A percentile compares a stretch with the other conserved stretches of the same genome.
Conservation (phyloP, 495 filamentous ascomycete species). For the Daldinia vernicosa region DNA sequence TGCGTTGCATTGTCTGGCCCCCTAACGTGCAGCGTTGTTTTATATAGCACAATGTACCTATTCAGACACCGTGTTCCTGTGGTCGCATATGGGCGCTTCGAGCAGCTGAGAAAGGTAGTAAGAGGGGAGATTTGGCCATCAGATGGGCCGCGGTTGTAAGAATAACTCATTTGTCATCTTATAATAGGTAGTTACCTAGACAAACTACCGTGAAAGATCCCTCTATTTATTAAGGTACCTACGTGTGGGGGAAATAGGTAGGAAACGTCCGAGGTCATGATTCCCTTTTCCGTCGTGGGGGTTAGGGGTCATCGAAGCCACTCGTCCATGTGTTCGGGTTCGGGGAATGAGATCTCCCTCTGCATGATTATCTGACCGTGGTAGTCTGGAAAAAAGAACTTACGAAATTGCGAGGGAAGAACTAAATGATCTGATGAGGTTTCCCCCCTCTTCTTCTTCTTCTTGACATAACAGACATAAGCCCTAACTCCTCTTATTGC, state of each 20-base stretch:
- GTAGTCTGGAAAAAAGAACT: conserved; percentile 23
- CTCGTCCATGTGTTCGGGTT: conserved; percentile 27
- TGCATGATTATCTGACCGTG: conserved; percentile 34
- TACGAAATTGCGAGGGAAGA: conserved; percentile 13
- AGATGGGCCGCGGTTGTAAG: neutral
- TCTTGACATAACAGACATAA: conserved; percentile 23
- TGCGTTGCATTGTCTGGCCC: conserved; percentile 25
- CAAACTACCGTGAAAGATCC: conserved; percentile 10
- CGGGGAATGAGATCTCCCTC: conserved; percentile 25
- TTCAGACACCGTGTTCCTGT: conserved; percentile 14
- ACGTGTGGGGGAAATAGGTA: conserved; percentile 19
- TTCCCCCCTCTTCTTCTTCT: neutral
- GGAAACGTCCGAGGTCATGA: conserved; percentile 14
- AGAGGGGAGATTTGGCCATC: conserved; percentile 2
- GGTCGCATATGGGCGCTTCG: conserved; percentile 15
- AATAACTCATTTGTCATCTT: conserved; percentile 21
- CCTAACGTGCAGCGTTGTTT: conserved; percentile 13
- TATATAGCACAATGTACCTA: conserved; percentile 10
- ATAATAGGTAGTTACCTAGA: too few relatives aligned
- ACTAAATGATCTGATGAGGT: conserved; percentile 18
- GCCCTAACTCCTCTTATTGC: conserved; percentile 36
- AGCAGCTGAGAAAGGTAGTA: conserved; percentile 1
- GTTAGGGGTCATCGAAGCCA: conserved; percentile 29
- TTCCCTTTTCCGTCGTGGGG: conserved; percentile 26
- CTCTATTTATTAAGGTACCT: neutral